Percentiles rank a stretch among this genome's conserved stretches.
Evolutionary conservation across 1,284 basidiomycete species (phyloP).

Genomic region (Ganoderma boninense): DNA sequence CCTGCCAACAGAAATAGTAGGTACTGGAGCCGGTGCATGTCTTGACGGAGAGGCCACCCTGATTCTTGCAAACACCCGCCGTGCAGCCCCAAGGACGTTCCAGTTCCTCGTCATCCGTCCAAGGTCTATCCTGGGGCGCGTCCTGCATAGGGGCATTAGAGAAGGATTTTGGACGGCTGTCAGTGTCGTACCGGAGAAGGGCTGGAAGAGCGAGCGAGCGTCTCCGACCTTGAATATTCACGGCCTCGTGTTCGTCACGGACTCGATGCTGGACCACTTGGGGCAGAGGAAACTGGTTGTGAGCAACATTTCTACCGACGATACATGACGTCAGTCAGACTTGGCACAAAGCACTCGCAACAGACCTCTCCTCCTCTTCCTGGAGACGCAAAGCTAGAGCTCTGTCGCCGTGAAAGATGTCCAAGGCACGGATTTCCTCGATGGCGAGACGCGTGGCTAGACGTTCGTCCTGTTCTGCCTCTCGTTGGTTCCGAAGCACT

Average conservation of each 20-base stretch:
- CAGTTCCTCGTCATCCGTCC: background rate
- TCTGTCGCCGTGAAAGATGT: conserved; percentile 11
- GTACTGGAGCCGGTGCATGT: background rate
- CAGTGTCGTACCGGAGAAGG: background rate
- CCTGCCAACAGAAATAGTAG: background rate
- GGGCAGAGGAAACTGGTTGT: background rate
- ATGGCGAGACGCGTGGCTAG: conserved; percentile 14
- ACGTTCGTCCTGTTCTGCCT: background rate
- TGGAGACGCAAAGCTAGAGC: conserved; percentile 12
- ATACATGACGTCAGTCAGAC: background rate
- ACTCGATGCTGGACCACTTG: background rate
- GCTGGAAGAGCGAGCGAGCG: background rate
- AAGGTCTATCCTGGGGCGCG: background rate
- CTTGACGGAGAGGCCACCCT: background rate
- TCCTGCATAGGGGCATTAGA: background rate
- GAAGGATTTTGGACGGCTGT: too few relatives aligned
- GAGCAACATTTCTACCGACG: background rate
- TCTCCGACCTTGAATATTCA: background rate
- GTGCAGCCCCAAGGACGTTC: background rate
- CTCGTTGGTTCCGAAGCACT: background rate
- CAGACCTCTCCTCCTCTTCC: conserved; percentile 12
- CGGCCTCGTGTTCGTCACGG: background rate
- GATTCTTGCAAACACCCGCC: conserved; percentile 1
- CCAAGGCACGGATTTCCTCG: conserved; percentile 13
- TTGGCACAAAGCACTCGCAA: background rate